Conservation (phyloP, 495 filamentous ascomycete genomes). For the Xylaria cubensis region DNA sequence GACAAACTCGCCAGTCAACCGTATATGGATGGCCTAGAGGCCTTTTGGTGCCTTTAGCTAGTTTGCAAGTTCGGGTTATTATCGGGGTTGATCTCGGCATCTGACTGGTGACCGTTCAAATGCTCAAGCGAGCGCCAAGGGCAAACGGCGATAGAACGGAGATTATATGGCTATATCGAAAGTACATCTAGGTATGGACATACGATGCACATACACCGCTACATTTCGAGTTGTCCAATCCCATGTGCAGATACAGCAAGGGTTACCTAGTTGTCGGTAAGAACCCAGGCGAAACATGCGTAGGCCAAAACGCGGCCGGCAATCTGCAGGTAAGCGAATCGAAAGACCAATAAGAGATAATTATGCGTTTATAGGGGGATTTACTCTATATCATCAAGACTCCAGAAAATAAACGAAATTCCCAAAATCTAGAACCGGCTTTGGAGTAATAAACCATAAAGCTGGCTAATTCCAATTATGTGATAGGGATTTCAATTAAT, state of each 20-base stretch:
- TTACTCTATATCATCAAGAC: not conserved
- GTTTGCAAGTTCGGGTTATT: not conserved
- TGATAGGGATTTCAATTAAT: not conserved
- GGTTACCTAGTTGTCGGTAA: not conserved
- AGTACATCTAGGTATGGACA: not conserved
- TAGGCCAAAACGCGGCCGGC: not conserved
- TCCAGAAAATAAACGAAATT: not conserved
- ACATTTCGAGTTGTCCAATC: constrained; percentile 2
- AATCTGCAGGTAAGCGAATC: not conserved
- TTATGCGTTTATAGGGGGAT: not conserved
- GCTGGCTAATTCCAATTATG: not conserved
- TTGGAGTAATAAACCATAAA: not conserved
- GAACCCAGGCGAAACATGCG: not conserved
- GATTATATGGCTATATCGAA: not conserved
- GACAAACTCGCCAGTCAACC: not conserved
- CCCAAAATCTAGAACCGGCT: not conserved
- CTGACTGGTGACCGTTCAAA: not conserved
- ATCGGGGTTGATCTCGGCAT: constrained; percentile 2
- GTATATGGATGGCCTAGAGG: not conserved
- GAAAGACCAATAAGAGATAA: not conserved
- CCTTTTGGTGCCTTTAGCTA: not conserved
- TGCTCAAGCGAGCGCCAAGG: not conserved
- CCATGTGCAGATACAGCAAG: not conserved
- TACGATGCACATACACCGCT: not conserved
- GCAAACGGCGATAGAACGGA: not conserved